Evolutionary conservation across 169 alveolate genomes (phyloP), one percentile per base, ranked within the genome.

Genomic region (Plasmodium coatneyi): DNA sequence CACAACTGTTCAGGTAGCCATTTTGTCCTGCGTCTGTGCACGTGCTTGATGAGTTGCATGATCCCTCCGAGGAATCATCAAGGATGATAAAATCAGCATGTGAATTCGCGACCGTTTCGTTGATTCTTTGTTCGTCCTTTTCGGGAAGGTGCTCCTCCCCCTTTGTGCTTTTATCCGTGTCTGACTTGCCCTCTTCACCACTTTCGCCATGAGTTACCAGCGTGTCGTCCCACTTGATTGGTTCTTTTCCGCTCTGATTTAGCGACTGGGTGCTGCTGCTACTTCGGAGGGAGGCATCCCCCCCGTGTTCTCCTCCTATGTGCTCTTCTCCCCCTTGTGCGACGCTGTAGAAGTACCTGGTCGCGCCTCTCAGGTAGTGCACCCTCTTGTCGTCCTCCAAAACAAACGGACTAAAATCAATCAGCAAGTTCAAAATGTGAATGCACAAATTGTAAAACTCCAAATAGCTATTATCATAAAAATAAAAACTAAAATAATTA

Each of bases 361-460:
- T 34, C 3, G 95, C 72, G 36, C 78, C 56, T 36, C 72, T 90
- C 71, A 90, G 71, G 36, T 90, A 90, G 76, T 90, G 95, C 2
- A 80, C 82, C 19, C 56, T 60, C 79, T 90, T 90, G 16, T 80
- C 28, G 36, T 81, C 41, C 22, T 80, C 39, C 49, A 90, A 41
- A 80, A 80, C 30, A 14, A 90, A 81, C 1, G 95, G 95, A 41
- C 16, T 32, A 90, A 90, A 90, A 90, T 90, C 92, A 54, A 90
- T 60, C 32, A 90, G 54, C 49, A 90, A 70, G 78, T 90, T 90
- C 36, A 90, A 52, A 80, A 80, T 5, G 49, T 66, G 91, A 41
- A 90, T 66, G 36, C 95, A 90, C 30, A 90, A 30, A 80, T 90
- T 90, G 76, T 90, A 90, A 80, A 80, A 90, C 72, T 90, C 95